phyloP scores from a whole-genome alignment of 306 rosid genomes.

The Trifolium fragiferum region DNA sequence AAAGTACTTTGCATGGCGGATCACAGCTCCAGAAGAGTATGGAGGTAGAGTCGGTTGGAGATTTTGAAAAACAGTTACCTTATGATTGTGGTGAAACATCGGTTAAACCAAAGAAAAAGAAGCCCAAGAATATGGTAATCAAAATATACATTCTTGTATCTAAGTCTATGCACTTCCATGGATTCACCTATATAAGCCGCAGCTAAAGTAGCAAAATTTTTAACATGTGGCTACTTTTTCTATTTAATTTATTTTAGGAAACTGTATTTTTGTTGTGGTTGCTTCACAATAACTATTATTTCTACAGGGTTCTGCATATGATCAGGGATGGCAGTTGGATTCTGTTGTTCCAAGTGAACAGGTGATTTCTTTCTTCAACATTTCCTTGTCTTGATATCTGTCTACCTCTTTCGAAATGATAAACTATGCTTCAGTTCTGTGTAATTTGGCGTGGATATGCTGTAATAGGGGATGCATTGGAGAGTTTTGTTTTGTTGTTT shows the following conservation, averaged over 20 bases:
- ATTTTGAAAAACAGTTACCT: constrained; percentile 74
- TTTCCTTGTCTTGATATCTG: constrained; percentile 12
- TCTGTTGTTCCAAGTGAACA: constrained; percentile 69
- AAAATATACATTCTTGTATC: constrained; percentile 39
- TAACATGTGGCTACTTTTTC: constrained; percentile 8
- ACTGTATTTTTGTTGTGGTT: constrained; percentile 39
- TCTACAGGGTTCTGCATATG: constrained; percentile 79
- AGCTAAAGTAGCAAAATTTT: too few relatives aligned
- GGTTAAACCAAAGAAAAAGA: constrained; percentile 88
- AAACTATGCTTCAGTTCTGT: not conserved
- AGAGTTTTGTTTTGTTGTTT: not conserved
- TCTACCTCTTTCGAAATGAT: constrained; percentile 16
- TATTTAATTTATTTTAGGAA: constrained; percentile 30
- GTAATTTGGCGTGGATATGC: constrained; percentile 14
- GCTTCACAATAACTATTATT: constrained; percentile 44
- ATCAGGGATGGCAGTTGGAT: constrained; percentile 90
- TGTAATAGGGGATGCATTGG: not conserved
- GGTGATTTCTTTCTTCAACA: constrained; percentile 46
- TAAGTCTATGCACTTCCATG: constrained; percentile 11
- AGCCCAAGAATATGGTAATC: constrained; percentile 81
- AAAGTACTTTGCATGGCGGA: constrained; percentile 78
- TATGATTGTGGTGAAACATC: constrained; percentile 94
- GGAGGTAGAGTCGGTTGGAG: constrained; percentile 92
- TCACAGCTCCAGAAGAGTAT: constrained; percentile 82
- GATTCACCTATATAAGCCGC: too few relatives aligned